These are phyloP conservation scores for Omphalotus guepiniiformis DNA, from an alignment of 768 basidiomycete genomes.

Conservation along the genomic window DNA sequence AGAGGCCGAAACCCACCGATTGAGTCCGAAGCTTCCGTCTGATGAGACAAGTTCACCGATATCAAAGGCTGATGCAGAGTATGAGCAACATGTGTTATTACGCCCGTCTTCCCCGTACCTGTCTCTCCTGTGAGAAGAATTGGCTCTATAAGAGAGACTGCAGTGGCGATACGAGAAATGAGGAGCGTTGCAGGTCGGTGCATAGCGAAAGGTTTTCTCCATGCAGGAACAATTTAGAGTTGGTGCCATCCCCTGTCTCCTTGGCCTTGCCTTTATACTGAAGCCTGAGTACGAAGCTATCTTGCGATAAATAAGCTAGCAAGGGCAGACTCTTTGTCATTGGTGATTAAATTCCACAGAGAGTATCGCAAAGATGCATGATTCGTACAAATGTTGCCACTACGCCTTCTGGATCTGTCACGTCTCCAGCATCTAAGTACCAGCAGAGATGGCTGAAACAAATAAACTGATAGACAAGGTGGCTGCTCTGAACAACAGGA, in stretches of 20 bases:
- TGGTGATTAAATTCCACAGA: slow-evolving; percentile 80
- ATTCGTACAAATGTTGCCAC: slow-evolving; percentile 67
- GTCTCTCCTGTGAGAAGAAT: slow-evolving; percentile 94
- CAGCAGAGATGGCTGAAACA: slow-evolving; percentile 63
- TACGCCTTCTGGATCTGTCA: slow-evolving; percentile 71
- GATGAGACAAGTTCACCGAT: slow-evolving; percentile 91
- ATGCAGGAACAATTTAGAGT: too few relatives aligned
- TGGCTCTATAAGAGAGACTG: slow-evolving; percentile 73
- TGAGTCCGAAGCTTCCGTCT: slow-evolving; percentile 92
- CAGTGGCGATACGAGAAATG: slow-evolving; percentile 74
- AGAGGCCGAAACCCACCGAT: slow-evolving; percentile 97
- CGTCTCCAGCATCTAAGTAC: slow-evolving; percentile 55
- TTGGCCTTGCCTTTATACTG: too few relatives aligned
- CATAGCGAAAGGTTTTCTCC: slow-evolving; percentile 86
- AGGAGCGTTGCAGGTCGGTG: slow-evolving; percentile 81
- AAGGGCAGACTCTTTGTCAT: slow-evolving; percentile 86
- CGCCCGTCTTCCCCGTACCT: slow-evolving; percentile 97
- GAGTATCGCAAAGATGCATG: slow-evolving; percentile 63
- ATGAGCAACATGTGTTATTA: slow-evolving; percentile 80
- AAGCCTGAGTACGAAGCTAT: too few relatives aligned
- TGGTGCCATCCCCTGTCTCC: too few relatives aligned
- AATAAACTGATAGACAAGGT: slow-evolving; percentile 80
- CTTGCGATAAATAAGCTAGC: too few relatives aligned
- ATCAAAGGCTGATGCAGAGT: slow-evolving; percentile 73
- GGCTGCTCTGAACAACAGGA: slow-evolving; percentile 69